Base-by-base conservation (phyloP, 768 basidiomycete genomes). In the Leccinellum luteum region DNA sequence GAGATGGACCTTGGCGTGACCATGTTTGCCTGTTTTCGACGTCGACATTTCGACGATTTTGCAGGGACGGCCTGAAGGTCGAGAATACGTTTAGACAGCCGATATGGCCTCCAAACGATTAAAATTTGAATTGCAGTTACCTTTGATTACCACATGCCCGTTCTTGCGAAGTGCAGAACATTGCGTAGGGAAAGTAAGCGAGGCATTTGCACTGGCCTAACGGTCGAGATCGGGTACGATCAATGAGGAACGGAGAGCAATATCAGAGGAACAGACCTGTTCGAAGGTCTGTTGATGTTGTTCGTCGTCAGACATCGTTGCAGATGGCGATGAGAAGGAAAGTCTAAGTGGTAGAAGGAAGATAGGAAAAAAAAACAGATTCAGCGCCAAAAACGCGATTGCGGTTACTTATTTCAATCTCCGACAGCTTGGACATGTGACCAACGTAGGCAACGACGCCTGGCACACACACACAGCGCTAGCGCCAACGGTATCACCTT, bases 21-120 rank as follows among this genome's bases (percentile, higher is more conserved):
- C 96, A 81, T 98, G 96, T 86, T 98, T 98, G 69, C 96, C 95
- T 49, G 94, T 96, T 86, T 98, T 98, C 74, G 95, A 98, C 79
- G 95, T 97, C 62, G 94, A 96, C 95, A 97, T 98, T 75, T 97
- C 94, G 68, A 94, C 87, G 78, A 94, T 94, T 82, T 98, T 98
- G 91, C 95, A 98, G 64, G 95, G 95, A 67, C 94, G 86, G 66
- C 81, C 89, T 90, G 44, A 27, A 25, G 27, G 63, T 27, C 48
- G 21, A 34, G 32, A 27, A 44, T 9, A 30, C 6, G 45, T 52
- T 21, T 6, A 56, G 48, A 55, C 41, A 38, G 51, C 14, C 56
- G 53, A 59, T 57, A 19, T 48, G 41, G 32, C 45, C 54, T 23
- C 6, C 21, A 8, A 8, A 50, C 3, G 3, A 17, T 4, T 28